Evolutionary conservation across 202 grass and related monocot genomes (phyloP), one percentile per base, ranked within the genome.

Genomic region (Zizania palustris): DNA sequence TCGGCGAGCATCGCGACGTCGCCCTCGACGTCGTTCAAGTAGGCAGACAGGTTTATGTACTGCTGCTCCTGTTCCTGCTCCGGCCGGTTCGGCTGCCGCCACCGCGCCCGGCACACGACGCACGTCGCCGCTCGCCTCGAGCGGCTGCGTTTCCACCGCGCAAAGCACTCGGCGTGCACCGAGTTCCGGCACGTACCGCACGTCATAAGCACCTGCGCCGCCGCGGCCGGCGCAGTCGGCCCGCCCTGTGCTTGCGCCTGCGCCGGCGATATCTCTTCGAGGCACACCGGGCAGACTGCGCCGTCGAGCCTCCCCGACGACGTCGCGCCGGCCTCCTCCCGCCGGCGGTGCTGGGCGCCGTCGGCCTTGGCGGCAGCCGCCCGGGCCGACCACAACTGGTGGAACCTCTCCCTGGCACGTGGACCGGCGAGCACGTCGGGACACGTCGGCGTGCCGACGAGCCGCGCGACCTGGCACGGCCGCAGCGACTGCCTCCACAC

Each of bases 101-200:
- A 99, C 68, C 87, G 80, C 22, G 96, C 82, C 37, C 96, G 85
- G 85, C 96, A 99, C 55, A 99, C 92, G 13, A 96, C 96, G 80
- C 92, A 99, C 75, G 85, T 96, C 53, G 89, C 90, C 11, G 83
- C 83, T 39, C 96, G 85, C 63, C 96, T 60, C 5, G 75, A 64
- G 1, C 89, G 80, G 82, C 87, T 92, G 37, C 96, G 82, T 84
- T 88, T 99, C 96, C 96, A 99, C 74, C 87, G 83, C 57, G 70
- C 74, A 60, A 92, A 83, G 83, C 96, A 99, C 83, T 95, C 92
- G 50, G 81, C 87, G 79, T 99, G 96, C 72, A 99, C 70, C 9
- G 89, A 84, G 70, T 99, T 99, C 40, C 89, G 85, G 77, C 96
- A 99, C 15, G 87, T 90, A 37, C 77, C 70, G 84, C 96, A 99